These are phyloP conservation scores for Symbiodinium natans DNA, from an alignment of 73 alveolate genomes.

Conservation along the genomic window DNA sequence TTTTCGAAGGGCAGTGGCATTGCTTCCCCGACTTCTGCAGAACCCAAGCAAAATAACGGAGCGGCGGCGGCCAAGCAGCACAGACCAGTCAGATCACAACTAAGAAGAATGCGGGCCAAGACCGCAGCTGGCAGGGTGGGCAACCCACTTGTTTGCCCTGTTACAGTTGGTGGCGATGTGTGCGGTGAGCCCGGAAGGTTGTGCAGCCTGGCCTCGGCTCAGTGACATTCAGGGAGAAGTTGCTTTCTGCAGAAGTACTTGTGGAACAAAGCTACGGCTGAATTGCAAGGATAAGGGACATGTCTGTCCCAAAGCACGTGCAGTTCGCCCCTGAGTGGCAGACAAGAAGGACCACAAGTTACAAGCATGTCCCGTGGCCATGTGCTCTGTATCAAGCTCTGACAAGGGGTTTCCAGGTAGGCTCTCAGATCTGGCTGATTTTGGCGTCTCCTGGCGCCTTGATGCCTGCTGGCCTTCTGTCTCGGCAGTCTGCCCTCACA, in stretches of 20 bases:
- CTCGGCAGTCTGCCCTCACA: no score
- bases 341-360: no score
- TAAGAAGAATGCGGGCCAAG: conserved; percentile 49
- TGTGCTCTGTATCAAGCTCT: no score
- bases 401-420: no score
- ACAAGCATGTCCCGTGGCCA: no score
- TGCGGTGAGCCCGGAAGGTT: neutral
- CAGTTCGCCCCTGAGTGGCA: no score
- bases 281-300: neutral
- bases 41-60: neutral
- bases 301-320: neutral
- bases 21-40: conserved; percentile 67
- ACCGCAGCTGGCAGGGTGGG: conserved; percentile 64
- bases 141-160: neutral
- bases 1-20: conserved; percentile 43
- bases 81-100: conserved; percentile 23
- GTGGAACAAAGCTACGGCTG: no score
- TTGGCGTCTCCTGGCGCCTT: no score
- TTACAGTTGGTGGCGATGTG: neutral
- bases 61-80: conserved; percentile 48
- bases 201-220: conserved; percentile 2
- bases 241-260: no score
- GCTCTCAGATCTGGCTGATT: no score
- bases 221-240: no score
- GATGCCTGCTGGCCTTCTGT: no score